Percentiles rank a stretch among this genome's conserved stretches.
Evolutionary conservation across 257 asterid species (phyloP).

Genomic region (Solanum etuberosum): DNA sequence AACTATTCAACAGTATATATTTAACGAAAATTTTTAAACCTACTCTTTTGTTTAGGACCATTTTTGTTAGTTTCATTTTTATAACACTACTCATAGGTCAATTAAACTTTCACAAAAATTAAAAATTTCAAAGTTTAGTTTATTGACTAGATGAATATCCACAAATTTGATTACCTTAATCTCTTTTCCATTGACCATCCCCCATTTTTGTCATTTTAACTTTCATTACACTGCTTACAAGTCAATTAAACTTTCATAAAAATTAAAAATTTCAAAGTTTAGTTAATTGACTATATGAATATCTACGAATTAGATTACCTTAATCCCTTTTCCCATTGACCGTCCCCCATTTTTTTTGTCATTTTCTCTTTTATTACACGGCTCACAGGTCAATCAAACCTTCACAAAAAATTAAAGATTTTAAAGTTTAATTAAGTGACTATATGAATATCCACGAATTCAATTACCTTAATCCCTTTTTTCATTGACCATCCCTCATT

Average conservation of each 20-base stretch:
- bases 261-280: neutral
- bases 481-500: neutral
- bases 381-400: neutral
- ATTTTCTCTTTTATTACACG: neutral
- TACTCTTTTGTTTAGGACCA: neutral
- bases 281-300: too few species aligned
- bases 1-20: neutral
- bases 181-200: too few species aligned
- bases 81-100: neutral
- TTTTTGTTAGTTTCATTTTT: neutral
- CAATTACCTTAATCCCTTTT: neutral
- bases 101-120: neutral
- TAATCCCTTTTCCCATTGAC: neutral
- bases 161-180: neutral
- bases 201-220: neutral
- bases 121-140: neutral
- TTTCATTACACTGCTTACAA: neutral
- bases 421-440: too few species aligned
- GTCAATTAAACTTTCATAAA: neutral
- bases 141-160: too few species aligned
- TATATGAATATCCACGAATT: neutral
- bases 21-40: neutral
- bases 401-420: neutral
- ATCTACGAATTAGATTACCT: neutral
- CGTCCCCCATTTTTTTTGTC: neutral